Percentiles rank a stretch among this genome's conserved stretches.
Evolutionary conservation across 306 rosid species (phyloP).

Genomic region (Malus domestica): ASM211411v1 NC_041791.1:6753501-6754000

Average conservation of each 20-base stretch:
- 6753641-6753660: background rate
- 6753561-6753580: too few species aligned
- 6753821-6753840: conserved; percentile 79
- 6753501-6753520: background rate
- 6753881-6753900: too few species aligned
- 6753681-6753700: background rate
- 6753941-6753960: too few species aligned
- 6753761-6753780: conserved; percentile 85
- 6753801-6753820: conserved; percentile 61
- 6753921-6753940: too few species aligned
- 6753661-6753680: background rate
- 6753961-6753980: too few species aligned
- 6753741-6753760: conserved; percentile 64
- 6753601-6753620: background rate
- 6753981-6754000: too few species aligned
- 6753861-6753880: background rate
- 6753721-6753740: conserved; percentile 33
- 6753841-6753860: conserved; percentile 44
- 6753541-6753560: background rate
- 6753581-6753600: background rate
- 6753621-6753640: background rate
- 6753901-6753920: too few species aligned
- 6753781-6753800: conserved; percentile 50
- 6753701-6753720: background rate
- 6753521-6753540: background rate